Evolutionary conservation across 805 yeast genomes (phyloP), one percentile per base, ranked within the genome.

Genomic region (Saccharomycopsis selenospora): DNA sequence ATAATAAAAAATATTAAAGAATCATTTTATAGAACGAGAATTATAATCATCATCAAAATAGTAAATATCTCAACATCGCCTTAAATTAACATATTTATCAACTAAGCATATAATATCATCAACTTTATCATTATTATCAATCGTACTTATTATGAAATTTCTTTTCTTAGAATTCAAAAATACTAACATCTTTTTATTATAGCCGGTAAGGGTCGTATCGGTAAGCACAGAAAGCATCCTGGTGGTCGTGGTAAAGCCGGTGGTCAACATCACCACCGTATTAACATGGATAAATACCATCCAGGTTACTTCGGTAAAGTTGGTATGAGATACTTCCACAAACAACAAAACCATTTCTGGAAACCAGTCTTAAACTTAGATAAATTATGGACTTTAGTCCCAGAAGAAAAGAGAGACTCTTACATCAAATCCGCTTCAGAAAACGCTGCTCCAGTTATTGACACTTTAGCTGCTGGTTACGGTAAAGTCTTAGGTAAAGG

Each of bases 181-280:
- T 51, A 54, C 61, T 59, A 59, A 57, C 59, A 29, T 30, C 47
- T 49, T 43, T 52, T n/a, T n/a, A 40, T 52, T 47, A 64, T 67
- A 85, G 98, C 98, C 95, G 99, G 99, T 87, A 83, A 91, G 76
- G 99, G 99, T 86, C 95, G 99, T 83, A 78, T 93, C 76, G 99
- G 99, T 78, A 93, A 93, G 85, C 99, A 93, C 95, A 90, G 99
- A 89, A 93, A 93, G 95, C 93, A 86, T 69, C 97, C 99, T 63
- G 99, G 99, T 93, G 99, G 99, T 80, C 90, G 98, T 79, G 99
- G 99, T 93, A 91, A 78, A 90, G 99, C 99, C 73, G 99, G 99
- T 91, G 99, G 99, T 88, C 91, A 80, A 79, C 98, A 91, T 77
- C 99, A 93, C 79, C 99, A 93, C 96, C 88, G 99, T 83, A 90